Conservation (phyloP, 1,284 basidiomycete species). For the Fomitiporia mediterranea region DNA sequence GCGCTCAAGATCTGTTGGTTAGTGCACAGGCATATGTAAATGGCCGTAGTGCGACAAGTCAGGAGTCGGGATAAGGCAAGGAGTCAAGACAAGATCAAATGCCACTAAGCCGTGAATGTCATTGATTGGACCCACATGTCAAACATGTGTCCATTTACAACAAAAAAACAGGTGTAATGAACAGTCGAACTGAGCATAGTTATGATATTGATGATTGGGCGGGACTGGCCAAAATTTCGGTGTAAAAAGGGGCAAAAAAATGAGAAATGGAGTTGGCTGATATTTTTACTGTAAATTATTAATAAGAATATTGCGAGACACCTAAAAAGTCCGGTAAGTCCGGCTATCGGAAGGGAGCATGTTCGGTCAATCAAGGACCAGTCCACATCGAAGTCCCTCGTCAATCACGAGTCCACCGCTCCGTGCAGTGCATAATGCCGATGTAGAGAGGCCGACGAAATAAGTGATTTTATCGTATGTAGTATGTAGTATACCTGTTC, state of each 20-base stretch:
- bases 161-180: neutral
- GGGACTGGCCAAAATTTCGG: too few species aligned
- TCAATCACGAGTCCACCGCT: neutral
- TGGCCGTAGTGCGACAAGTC: neutral
- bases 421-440: neutral
- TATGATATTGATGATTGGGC: too few species aligned
- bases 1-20: neutral
- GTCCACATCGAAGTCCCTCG: neutral
- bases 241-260: too few species aligned
- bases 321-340: too few species aligned
- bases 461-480: too few species aligned
- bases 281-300: neutral
- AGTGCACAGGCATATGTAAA: neutral
- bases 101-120: neutral
- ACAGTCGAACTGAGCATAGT: neutral
- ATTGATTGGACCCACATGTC: conserved; percentile 1
- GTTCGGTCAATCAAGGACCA: neutral
- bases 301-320: neutral
- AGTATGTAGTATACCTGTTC: too few species aligned
- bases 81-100: too few species aligned
- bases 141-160: neutral
- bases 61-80: neutral
- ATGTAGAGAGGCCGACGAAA: neutral
- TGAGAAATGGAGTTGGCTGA: neutral
- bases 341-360: neutral